Percentiles rank a stretch among this genome's conserved stretches.
These are phyloP conservation scores for Pseudozyma hubeiensis DNA, from an alignment of 1,284 basidiomycete genomes.

Conservation along the genomic window DNA sequence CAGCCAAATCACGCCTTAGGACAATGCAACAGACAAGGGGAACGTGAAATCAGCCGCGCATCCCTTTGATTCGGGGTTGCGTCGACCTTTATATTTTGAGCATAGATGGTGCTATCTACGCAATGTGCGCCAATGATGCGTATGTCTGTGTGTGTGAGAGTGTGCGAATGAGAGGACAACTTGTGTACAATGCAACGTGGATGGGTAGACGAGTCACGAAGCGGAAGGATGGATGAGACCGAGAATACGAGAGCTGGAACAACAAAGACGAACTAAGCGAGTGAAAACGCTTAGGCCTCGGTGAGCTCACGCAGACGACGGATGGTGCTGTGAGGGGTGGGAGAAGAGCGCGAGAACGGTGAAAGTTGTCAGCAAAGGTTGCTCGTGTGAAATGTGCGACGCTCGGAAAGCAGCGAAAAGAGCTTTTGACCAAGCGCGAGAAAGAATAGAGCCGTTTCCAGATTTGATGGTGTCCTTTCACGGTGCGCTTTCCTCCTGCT, in stretches of 20 bases:
- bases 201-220: slow-evolving; percentile 13
- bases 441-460: no score
- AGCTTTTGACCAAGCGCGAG: no score
- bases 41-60: slow-evolving; percentile 21
- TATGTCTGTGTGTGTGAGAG: slow-evolving; percentile 14
- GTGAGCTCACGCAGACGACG: slow-evolving; percentile 69
- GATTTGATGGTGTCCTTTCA: no score
- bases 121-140: slow-evolving; percentile 16
- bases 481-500: no score
- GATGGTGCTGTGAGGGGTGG: slow-evolving; percentile 64
- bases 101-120: slow-evolving; percentile 14
- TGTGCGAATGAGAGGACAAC: slow-evolving; percentile 12
- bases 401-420: no score
- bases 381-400: background rate
- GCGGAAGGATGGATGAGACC: slow-evolving; percentile 11
- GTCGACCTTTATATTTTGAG: slow-evolving; percentile 22
- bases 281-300: slow-evolving; percentile 61
- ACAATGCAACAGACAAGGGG: background rate
- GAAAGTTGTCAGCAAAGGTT: slow-evolving; percentile 14
- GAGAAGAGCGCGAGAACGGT: background rate
- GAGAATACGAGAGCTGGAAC: slow-evolving; percentile 14
- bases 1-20: no score
- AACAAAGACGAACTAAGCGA: slow-evolving; percentile 4
- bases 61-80: background rate
- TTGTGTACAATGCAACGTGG: slow-evolving; percentile 45